A percentile compares a stretch with the other conserved stretches of the same genome.
These are phyloP conservation scores for Blastobotrys proliferans DNA, from an alignment of 1,139 yeast species.

Conservation along the genomic window DNA sequence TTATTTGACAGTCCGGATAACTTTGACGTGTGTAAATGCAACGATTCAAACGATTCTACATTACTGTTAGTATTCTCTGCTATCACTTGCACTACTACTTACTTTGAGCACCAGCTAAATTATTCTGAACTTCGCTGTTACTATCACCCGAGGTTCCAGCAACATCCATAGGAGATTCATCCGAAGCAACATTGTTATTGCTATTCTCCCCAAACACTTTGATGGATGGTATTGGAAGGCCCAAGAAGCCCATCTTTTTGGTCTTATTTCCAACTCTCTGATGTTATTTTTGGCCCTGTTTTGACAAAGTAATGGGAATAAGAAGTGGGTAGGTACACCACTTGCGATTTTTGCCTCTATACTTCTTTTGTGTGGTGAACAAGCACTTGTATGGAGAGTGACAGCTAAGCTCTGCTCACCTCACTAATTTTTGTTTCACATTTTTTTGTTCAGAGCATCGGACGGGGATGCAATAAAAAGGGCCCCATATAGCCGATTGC, in stretches of 20 bases:
- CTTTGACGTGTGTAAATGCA: slow-evolving; percentile 5
- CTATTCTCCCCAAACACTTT: slow-evolving; percentile 9
- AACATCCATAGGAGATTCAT: slow-evolving; percentile 3
- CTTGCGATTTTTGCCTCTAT: too few species aligned
- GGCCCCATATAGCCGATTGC: too few species aligned
- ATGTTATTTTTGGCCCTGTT: not conserved
- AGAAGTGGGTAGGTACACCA: too few species aligned
- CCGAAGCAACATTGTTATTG: not conserved
- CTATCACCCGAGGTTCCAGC: slow-evolving; percentile 9
- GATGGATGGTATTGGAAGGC: slow-evolving; percentile 12
- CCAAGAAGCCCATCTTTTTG: slow-evolving; percentile 11
- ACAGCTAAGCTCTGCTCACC: too few species aligned
- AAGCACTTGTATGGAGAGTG: too few species aligned
- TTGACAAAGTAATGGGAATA: too few species aligned
- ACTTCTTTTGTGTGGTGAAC: too few species aligned
- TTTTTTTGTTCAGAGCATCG: too few species aligned
- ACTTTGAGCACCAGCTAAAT: slow-evolving; percentile 8
- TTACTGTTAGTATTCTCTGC: not conserved
- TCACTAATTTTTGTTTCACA: too few species aligned
- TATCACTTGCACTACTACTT: not conserved
- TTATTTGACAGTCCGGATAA: slow-evolving; percentile 2
- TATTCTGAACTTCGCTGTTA: slow-evolving; percentile 1
- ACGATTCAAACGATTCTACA: slow-evolving; percentile 11
- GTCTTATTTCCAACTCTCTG: not conserved
- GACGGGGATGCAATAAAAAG: too few species aligned